Base-by-base conservation (phyloP, 306 rosid species). In the Quercus rubra region DNA sequence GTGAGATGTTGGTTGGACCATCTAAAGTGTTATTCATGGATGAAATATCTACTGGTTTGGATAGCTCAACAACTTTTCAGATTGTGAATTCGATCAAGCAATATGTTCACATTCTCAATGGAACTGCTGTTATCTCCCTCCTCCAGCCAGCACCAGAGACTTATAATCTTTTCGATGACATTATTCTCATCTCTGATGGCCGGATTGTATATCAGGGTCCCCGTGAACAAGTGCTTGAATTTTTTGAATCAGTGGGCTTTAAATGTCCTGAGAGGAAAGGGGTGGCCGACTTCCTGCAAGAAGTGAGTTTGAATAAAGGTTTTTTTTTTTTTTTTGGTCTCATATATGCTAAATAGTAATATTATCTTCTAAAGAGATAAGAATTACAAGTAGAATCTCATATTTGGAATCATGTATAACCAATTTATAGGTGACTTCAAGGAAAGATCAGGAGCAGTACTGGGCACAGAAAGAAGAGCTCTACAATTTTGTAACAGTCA, bases 1-100 rank as follows among this genome's bases (percentile, higher is more conserved):
- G 89, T 54, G 91, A 89, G 72, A 89, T 89, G 93, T 63, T 89
- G 46, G 93, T 89, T 62, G 91, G 93, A 55, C 88, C 89, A 30
- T 83, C 85, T 72, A 85, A 87, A 20, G 89, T 84, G 74, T 56
- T 87, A 23, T 78, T 89, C 71, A 89, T 89, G 93, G 93, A 89
- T 78, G 90, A 86, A 74, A 86, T 89, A 78, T 89, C 92, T 4
- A 89, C 86, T 46, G 91, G 93, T 5, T 77, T 87, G 71, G 92
- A 89, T 73, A 89, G 91, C 71, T 87, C 88, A 15, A 89, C 91
- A 35, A 85, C 93, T n/a, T 89, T 81, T 55, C 88, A 89, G 73
- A 89, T 87, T 70, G 80, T 89, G 79, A 89, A 35, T 33, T 89
- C 83, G 55, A 51, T 89, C 2, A 82, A 77, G 52, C 87, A 87